Conservation (phyloP, 495 filamentous ascomycete species). For the Astrocystis sublimbata region DNA sequence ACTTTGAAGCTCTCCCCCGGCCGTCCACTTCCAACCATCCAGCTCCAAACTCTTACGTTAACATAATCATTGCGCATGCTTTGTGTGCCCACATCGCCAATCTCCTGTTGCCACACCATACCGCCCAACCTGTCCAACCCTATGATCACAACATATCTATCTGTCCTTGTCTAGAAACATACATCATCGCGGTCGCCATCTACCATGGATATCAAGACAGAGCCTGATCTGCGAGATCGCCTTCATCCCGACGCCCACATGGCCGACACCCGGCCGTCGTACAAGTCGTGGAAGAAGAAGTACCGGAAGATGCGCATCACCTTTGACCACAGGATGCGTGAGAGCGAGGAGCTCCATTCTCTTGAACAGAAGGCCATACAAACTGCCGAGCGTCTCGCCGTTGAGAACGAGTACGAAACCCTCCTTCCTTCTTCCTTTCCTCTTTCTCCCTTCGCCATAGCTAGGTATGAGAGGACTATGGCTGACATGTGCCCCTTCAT, state of each 20-base stretch:
- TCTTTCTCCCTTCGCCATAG: constrained; percentile 14
- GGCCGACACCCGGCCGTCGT: constrained; percentile 40
- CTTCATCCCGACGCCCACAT: constrained; percentile 33
- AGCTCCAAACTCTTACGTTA: background rate
- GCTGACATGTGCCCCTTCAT: constrained; percentile 13
- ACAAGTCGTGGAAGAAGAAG: constrained; percentile 74
- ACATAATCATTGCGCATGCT: background rate
- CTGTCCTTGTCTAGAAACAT: background rate
- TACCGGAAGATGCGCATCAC: constrained; percentile 87
- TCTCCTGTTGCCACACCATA: background rate
- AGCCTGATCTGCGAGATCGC: constrained; percentile 29
- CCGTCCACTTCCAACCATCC: background rate
- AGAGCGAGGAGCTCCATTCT: constrained; percentile 73
- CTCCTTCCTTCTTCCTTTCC: constrained; percentile 5
- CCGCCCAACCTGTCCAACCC: background rate
- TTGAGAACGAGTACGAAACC: constrained; percentile 71
- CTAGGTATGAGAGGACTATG: constrained; percentile 3
- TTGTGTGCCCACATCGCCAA: constrained; percentile 1
- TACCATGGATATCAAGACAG: constrained; percentile 28
- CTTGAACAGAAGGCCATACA: constrained; percentile 75
- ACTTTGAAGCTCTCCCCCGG: background rate
- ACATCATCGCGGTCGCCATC: background rate
- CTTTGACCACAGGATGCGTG: constrained; percentile 80
- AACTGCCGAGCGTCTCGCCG: constrained; percentile 73
- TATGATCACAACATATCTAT: background rate